Evolutionary conservation across 495 filamentous ascomycete genomes (phyloP), one percentile per base, ranked within the genome.

Genomic region (Penicillium simplicissimum): DNA sequence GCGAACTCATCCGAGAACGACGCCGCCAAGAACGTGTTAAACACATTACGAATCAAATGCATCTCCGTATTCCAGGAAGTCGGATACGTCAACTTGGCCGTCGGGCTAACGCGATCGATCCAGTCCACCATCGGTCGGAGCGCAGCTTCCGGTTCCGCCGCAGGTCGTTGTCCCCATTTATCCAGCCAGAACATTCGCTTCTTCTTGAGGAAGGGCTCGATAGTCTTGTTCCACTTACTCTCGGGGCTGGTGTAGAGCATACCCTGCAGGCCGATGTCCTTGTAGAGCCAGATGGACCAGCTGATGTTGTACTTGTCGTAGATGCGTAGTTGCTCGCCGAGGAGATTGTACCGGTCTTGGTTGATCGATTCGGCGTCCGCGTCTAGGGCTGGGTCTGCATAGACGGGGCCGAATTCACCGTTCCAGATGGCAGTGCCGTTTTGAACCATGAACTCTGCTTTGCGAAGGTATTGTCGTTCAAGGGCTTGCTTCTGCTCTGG

Each of bases 261-360:
- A 17, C 86, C 86, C 68, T 88, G 85, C 47, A 82, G 78, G 4
- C 85, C 85, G 59, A 88, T 84, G 59, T 89, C 85, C 54, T 88
- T 88, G 71, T 88, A 88, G 0, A 84, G 68, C 86, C 85, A 88
- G 66, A 88, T 88, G 43, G 74, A 81, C 86, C 85, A 88, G 62
- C 75, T 73, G 55, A 87, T 82, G 55, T 77, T 65, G 49, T 83
- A 75, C 57, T 84, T 76, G 33, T 81, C 76, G 70, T 88, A 87
- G 55, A 88, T 84, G 25, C 71, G 65, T 6, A 87, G 70, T 61
- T 88, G 87, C 42, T 82, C 77, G 5, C 79, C 76, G 8, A 88
- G 77, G 3, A 88, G 70, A 14, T 77, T 71, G 64, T 83, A 85
- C 9, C 86, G 73, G 23, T 75, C 67, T 57, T 76, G 59, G 64